Evolutionary conservation across 164 flowering plant species (phyloP), one percentile per base, ranked within the genome.

Genomic region (Saururus chinensis): DNA sequence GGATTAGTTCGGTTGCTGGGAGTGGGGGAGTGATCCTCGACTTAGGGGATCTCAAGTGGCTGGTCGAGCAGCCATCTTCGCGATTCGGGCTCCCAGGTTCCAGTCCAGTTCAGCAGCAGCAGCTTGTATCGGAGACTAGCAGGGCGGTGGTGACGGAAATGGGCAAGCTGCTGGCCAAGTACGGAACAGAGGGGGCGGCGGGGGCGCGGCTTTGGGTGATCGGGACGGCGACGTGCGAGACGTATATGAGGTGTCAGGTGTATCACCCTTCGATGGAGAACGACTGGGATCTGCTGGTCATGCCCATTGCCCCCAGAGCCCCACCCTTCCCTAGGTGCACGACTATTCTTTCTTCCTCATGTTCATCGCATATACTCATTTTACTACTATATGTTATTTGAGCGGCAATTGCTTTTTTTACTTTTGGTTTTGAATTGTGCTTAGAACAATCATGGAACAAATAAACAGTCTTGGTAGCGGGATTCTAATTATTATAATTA

Each of bases 251-350:
- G 68, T 90, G 99, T 71, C 96, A 88, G 68, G 85, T 93, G 54
- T 90, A 84, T 74, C 89, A 90, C 73, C 79, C 90, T 25, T 67
- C 83, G 1, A 85, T 93, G 92, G 99, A 93, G 74, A 83, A 58
- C 66, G 97, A 90, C 61, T 93, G 97, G 99, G 97, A 93, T 85
- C 76, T 93, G 60, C 99, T 90, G 67, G 96, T 87, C 0, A 80
- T 93, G 26, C 87, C 96, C 1, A 83, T 93, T 61, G 78, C 96
- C 0, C 78, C 89, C 11, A 84, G 81, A 71, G 68, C 81, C 1
- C 87, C 93, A 20, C 75, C 82, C 0, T 88, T 88, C 73, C 77
- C 97, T 1, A 87, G 99, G 99, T 93, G 61, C 21, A 25, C 60
- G 14, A 42, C 30, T 57, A 42, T 25, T 57, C 49, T 45, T 45